Percentiles rank a stretch among this genome's conserved stretches.
phyloP scores from a whole-genome alignment of 2,329 filamentous ascomycete genomes.

The Aureobasidium lini region DNA sequence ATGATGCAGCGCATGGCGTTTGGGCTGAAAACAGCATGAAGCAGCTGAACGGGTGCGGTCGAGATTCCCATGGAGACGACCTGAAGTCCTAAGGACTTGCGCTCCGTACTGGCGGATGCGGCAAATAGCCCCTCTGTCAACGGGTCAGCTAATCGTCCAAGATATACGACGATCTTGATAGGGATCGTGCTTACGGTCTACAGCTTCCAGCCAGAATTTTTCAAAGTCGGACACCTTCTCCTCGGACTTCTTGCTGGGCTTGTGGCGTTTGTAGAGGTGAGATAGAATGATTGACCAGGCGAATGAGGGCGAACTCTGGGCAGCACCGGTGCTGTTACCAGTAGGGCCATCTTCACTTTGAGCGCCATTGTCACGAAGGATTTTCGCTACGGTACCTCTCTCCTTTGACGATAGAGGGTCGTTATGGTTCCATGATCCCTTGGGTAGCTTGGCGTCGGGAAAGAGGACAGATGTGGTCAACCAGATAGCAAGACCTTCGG shows the following conservation, averaged over 20 bases:
- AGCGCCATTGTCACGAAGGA: conserved; percentile 67
- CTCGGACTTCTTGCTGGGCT: conserved; percentile 6
- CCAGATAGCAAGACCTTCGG: conserved; percentile 88
- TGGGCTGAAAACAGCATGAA: conserved; percentile 64
- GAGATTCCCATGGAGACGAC: conserved; percentile 65
- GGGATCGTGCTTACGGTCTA: conserved; percentile 59
- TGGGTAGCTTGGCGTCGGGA: conserved; percentile 53
- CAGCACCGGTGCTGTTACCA: conserved; percentile 53
- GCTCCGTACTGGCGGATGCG: conserved; percentile 70
- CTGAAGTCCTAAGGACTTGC: conserved; percentile 88
- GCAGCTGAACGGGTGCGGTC: conserved; percentile 41
- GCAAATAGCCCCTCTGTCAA: conserved; percentile 71
- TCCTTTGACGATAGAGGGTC: conserved; percentile 67
- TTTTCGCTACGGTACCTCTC: conserved; percentile 60
- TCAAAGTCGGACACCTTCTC: conserved; percentile 45
- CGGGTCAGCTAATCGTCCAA: conserved; percentile 17
- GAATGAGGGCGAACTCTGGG: conserved; percentile 76
- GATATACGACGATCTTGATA: neutral
- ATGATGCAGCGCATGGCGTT: conserved; percentile 76
- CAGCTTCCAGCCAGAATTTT: conserved; percentile 77
- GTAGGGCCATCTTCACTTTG: conserved; percentile 33
- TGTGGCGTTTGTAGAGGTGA: conserved; percentile 30
- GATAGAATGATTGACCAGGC: conserved; percentile 76
- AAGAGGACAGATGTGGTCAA: conserved; percentile 60
- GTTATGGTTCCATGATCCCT: conserved; percentile 63